phyloP scores from a whole-genome alignment of 1,284 basidiomycete genomes.

The Phylloporus sp. region DNA sequence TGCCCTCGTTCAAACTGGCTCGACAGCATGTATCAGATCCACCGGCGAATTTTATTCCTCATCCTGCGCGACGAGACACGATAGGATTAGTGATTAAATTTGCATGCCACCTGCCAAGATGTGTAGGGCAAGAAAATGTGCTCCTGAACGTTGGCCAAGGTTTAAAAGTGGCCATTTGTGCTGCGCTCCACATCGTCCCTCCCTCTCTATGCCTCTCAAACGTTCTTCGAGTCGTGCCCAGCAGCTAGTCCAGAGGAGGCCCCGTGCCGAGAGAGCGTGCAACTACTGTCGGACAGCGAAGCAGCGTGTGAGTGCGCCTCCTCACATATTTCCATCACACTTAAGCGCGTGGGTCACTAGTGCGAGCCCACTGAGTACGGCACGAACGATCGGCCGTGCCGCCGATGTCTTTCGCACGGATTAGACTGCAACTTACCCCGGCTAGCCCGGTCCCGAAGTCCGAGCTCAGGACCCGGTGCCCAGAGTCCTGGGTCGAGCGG shows the following conservation, averaged over 20 bases:
- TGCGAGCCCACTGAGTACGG: conserved; percentile 25
- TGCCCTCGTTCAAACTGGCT: conserved; percentile 17
- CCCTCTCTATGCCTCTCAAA: conserved; percentile 18
- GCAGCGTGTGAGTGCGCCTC: conserved; percentile 21
- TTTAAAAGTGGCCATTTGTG: conserved; percentile 26
- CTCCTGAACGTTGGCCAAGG: conserved; percentile 12
- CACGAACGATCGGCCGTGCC: conserved; percentile 22
- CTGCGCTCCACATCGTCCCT: conserved; percentile 13
- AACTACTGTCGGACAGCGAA: conserved; percentile 22
- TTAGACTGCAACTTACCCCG: conserved; percentile 17
- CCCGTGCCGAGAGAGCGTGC: conserved; percentile 25
- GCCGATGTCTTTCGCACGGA: conserved; percentile 22
- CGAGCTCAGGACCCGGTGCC: conserved; percentile 13
- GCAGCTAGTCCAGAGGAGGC: conserved; percentile 18
- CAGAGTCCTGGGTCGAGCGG: conserved; percentile 18
- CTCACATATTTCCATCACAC: not conserved
- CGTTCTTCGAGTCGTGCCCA: conserved; percentile 14
- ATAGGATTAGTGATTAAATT: conserved; percentile 7
- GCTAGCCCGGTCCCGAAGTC: conserved; percentile 28
- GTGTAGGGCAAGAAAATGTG: conserved; percentile 9
- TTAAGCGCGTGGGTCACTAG: conserved; percentile 16
- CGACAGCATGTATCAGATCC: conserved; percentile 17
- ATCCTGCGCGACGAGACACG: conserved; percentile 13
- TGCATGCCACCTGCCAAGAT: conserved; percentile 18
- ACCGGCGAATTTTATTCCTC: conserved; percentile 19